These are phyloP conservation scores for Solanum arcanum DNA, from an alignment of 257 asterid species.

Conservation along the genomic window DNA sequence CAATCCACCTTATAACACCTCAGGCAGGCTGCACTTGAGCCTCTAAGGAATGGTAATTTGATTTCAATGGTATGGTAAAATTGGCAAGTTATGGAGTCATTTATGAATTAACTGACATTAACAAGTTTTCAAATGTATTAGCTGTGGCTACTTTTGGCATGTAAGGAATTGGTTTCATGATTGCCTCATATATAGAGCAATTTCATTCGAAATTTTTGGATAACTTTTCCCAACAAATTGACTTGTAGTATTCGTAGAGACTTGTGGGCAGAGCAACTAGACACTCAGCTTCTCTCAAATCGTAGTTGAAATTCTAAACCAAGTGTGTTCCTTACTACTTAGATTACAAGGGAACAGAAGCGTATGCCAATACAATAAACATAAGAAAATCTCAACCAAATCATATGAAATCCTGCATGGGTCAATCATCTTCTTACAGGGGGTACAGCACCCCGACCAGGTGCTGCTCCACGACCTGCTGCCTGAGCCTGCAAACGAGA, in stretches of 20 bases:
- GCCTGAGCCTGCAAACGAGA: constrained; percentile 64
- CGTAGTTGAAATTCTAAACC: not conserved
- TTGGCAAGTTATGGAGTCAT: too few species aligned
- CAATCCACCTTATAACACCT: too few species aligned
- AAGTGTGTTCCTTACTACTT: not conserved
- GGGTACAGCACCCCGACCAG: constrained; percentile 79
- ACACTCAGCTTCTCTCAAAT: not conserved
- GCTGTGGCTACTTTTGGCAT: not conserved
- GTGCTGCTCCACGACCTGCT: constrained; percentile 83
- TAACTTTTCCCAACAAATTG: not conserved
- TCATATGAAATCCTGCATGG: not conserved
- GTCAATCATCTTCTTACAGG: constrained; percentile 70
- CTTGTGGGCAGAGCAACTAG: not conserved
- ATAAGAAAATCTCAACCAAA: not conserved
- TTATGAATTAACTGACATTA: too few species aligned
- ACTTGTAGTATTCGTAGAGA: not conserved
- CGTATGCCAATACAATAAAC: not conserved
- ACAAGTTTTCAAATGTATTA: not conserved
- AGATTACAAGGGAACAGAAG: not conserved
- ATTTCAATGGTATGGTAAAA: too few species aligned
- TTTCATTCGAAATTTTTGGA: not conserved
- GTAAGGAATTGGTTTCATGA: not conserved
- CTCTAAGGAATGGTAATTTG: too few species aligned
- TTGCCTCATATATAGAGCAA: not conserved
- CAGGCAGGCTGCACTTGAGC: too few species aligned